Conservation (phyloP, 371 early-diverging fungal genomes). For the Chytridiales sp. region DNA sequence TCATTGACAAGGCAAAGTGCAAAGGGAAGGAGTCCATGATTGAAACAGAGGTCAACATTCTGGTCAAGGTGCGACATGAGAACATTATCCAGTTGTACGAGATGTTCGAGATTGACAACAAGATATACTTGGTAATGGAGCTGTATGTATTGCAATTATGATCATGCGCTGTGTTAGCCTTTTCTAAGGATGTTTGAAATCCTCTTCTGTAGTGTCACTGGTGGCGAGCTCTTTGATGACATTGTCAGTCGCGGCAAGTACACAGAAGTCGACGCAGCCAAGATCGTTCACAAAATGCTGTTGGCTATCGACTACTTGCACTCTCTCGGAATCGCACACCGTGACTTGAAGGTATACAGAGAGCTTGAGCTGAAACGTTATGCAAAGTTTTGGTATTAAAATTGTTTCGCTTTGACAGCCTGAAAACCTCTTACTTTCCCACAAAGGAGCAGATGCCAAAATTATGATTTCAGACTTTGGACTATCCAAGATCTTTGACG, state of each 20-base stretch:
- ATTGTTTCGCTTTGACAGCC: slow-evolving; percentile 46
- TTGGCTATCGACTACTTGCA: slow-evolving; percentile 60
- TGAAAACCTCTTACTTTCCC: slow-evolving; percentile 74
- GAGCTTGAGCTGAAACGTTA: too few species aligned
- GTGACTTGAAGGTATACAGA: slow-evolving; percentile 61
- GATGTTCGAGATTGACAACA: slow-evolving; percentile 71
- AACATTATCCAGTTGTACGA: slow-evolving; percentile 78
- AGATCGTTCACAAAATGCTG: slow-evolving; percentile 64
- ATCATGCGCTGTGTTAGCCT: not conserved
- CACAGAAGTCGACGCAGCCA: slow-evolving; percentile 74
- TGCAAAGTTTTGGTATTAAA: not conserved
- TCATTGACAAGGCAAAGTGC: slow-evolving; percentile 67
- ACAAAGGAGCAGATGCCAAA: slow-evolving; percentile 57
- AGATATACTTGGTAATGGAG: slow-evolving; percentile 80
- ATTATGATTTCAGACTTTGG: slow-evolving; percentile 95
- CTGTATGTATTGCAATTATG: slow-evolving; percentile 54
- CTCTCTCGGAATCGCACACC: slow-evolving; percentile 57
- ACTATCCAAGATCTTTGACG: slow-evolving; percentile 80
- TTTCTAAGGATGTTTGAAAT: not conserved
- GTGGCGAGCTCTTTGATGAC: slow-evolving; percentile 90
- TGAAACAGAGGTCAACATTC: slow-evolving; percentile 74
- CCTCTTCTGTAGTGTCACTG: slow-evolving; percentile 56
- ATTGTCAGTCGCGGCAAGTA: slow-evolving; percentile 71
- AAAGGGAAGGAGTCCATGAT: slow-evolving; percentile 75
- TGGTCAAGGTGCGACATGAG: slow-evolving; percentile 76